Evolutionary conservation across 2,329 filamentous ascomycete species (phyloP), one percentile per base, ranked within the genome.

Genomic region (Arthrinium puccinioides): DNA sequence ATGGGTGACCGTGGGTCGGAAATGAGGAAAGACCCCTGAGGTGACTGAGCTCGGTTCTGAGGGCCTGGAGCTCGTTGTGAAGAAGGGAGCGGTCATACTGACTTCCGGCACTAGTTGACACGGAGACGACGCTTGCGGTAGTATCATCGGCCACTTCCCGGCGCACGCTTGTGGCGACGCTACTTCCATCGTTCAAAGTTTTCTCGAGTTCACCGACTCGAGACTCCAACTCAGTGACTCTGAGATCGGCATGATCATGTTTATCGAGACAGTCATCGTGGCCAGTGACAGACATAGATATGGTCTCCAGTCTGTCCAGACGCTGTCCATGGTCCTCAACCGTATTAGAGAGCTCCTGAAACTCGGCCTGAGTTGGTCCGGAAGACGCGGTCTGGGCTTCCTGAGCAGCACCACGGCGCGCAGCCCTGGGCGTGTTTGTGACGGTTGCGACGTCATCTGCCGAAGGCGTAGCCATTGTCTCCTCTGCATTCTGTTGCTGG

Each of bases 221-320:
- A 20, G 70, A 71, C 55, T 88, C 84, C 6, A 88, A 64, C 25
- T 88, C 83, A 2, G 77, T 72, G 7, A 88, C 65, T 16, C 83
- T 74, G 8, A 79, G 68, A 45, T 88, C 84, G 30, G 76, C 56
- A 32, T 76, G 62, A 23, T 87, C 83, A 48, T 84, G 72, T 37
- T 73, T 77, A 15, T 86, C 81, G 14, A 79, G 66, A 33, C 84
- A 75, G 25, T 84, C 80, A 16, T 87, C 83, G 32, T 83, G 72
- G n/a, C 72, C 71, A 14, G 71, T 67, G 29, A 75, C 69, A 18
- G 77, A 76, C 50, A 87, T 85, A 0, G 82, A 87, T 2, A 74
- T 66, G 35, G 72, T 84, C 57, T 90, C 85, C 6, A 89, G 66
- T 38, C 68, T 64, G 33, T 85, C 80, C 10, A 90, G 57, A 2